Percentiles rank a stretch among this genome's conserved stretches.
Conservation (phyloP, 1,139 yeast species). For the Pichia cactophila region DNA sequence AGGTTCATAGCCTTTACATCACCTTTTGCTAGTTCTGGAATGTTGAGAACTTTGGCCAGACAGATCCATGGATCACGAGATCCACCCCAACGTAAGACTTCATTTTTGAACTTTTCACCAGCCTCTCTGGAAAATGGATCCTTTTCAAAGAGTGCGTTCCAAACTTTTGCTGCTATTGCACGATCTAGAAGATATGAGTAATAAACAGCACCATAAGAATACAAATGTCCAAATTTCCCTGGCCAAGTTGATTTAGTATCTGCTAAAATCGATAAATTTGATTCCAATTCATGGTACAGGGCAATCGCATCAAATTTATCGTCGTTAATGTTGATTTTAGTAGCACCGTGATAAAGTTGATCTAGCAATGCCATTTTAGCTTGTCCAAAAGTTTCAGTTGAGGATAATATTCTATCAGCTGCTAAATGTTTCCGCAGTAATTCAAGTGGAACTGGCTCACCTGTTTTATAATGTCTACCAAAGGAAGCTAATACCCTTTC, state of each 20-base stretch:
- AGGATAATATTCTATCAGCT: slow-evolving; percentile 48
- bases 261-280: slow-evolving; percentile 44
- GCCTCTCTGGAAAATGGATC: slow-evolving; percentile 67
- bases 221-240: slow-evolving; percentile 88
- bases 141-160: slow-evolving; percentile 61
- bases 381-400: slow-evolving; percentile 79
- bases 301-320: slow-evolving; percentile 43
- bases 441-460: slow-evolving; percentile 48
- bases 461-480: slow-evolving; percentile 69
- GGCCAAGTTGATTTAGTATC: slow-evolving; percentile 79
- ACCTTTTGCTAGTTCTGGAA: slow-evolving; percentile 49
- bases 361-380: slow-evolving; percentile 86
- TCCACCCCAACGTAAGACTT: slow-evolving; percentile 90
- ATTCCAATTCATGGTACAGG: slow-evolving; percentile 62
- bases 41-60: slow-evolving; percentile 67
- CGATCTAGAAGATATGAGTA: slow-evolving; percentile 88
- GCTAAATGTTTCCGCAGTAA: slow-evolving; percentile 43
- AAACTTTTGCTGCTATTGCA: slow-evolving; percentile 83
- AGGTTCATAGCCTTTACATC: slow-evolving; percentile 68
- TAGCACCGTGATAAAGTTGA: slow-evolving; percentile 63
- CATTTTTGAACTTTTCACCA: slow-evolving; percentile 66
- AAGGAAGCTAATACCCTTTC: slow-evolving; percentile 65
- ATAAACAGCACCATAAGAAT: slow-evolving; percentile 91
- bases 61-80: slow-evolving; percentile 85
- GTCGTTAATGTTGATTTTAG: slow-evolving; percentile 25